Evolutionary conservation across 2,329 filamentous ascomycete species (phyloP).

Genomic region (Diplodia sapinea): DNA sequence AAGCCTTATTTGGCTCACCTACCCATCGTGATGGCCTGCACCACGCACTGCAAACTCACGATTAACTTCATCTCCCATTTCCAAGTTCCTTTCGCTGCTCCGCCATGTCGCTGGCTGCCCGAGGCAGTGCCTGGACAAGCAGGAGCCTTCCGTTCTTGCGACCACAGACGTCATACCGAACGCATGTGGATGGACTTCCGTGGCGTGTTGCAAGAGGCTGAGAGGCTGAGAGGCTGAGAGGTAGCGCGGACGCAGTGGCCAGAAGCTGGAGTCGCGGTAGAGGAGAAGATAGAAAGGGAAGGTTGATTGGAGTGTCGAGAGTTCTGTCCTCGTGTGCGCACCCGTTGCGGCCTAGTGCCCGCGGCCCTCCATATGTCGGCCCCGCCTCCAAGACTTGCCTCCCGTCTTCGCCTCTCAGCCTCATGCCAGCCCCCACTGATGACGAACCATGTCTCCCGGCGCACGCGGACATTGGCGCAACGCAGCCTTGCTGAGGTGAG

Average conservation of each 20-base stretch:
- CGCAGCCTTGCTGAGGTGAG: slow-evolving; percentile 12
- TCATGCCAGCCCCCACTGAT: slow-evolving; percentile 12
- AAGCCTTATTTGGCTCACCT: too few species aligned
- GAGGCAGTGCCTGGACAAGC: background rate
- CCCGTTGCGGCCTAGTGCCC: background rate
- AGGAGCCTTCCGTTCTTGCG: background rate
- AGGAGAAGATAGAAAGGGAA: background rate
- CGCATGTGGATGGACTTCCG: too few species aligned
- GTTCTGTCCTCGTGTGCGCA: background rate
- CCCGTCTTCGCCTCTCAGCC: background rate
- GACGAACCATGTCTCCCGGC: background rate
- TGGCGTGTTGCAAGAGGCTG: background rate
- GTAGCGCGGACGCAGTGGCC: background rate
- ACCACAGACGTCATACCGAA: background rate
- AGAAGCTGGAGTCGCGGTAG: background rate
- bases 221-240: background rate
- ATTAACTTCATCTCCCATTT: too few species aligned
- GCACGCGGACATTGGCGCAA: background rate
- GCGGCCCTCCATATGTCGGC: background rate
- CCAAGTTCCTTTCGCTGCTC: background rate
- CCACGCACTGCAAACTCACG: too few species aligned
- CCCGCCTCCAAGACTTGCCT: background rate
- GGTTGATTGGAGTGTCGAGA: background rate
- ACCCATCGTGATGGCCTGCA: too few species aligned
- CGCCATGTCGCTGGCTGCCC: background rate